Conservation (phyloP, 495 filamentous ascomycete species). For the Annulohypoxylon bovei region DNA sequence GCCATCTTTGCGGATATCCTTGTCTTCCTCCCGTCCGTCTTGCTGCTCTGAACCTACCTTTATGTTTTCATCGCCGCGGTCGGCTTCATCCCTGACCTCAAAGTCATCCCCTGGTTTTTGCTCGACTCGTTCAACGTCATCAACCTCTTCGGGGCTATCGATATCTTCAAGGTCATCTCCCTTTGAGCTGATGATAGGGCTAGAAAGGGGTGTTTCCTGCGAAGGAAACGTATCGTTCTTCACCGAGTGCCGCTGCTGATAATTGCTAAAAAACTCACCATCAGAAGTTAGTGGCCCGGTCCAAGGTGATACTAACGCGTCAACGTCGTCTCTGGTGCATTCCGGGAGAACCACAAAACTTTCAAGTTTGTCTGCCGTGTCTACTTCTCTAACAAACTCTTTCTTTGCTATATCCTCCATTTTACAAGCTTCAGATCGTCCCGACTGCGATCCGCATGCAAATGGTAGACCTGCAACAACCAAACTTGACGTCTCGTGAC, state of each 20-base stretch:
- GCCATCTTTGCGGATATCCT: background rate
- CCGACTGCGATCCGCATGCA: slow-evolving; percentile 9
- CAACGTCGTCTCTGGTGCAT: slow-evolving; percentile 5
- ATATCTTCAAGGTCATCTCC: background rate
- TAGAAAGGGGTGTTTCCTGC: background rate
- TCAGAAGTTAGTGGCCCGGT: background rate
- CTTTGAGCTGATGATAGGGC: background rate
- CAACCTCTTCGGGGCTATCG: background rate
- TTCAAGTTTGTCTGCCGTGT: slow-evolving; percentile 24
- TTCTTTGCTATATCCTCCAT: slow-evolving; percentile 13
- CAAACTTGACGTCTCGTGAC: slow-evolving; percentile 3
- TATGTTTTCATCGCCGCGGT: background rate
- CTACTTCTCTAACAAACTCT: slow-evolving; percentile 28
- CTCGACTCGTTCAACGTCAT: background rate
- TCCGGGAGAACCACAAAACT: slow-evolving; percentile 16
- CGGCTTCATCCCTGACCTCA: background rate
- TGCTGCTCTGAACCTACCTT: background rate
- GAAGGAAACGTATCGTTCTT: background rate
- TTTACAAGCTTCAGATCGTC: slow-evolving; percentile 9
- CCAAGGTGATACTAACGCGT: background rate
- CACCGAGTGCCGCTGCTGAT: background rate
- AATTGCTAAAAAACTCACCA: slow-evolving; percentile 7
- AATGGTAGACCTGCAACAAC: slow-evolving; percentile 26
- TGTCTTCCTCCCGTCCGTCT: background rate
- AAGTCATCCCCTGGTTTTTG: background rate